Evolutionary conservation across 2,329 filamentous ascomycete species (phyloP), one percentile per base, ranked within the genome.

Genomic region (Fusarium luffae): DNA sequence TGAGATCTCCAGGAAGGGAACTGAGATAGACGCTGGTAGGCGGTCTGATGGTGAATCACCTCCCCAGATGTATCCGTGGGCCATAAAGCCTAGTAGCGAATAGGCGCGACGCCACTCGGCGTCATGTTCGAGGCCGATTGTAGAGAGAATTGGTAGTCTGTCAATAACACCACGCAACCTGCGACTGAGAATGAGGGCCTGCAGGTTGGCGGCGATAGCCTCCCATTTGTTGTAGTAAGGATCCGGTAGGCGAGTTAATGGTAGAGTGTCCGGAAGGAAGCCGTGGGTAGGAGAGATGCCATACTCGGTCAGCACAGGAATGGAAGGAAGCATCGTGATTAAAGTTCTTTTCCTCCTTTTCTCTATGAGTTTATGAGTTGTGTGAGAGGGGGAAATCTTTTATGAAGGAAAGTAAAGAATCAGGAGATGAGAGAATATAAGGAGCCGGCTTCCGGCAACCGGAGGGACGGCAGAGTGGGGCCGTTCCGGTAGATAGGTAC

Each of bases 211-310:
- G 34, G 91, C 88, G 51, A 98, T 87, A 47, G 91, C 88, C 82
- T 99, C 96, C 96, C 96, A 99, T 77, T 93, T 93, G 79, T 92
- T 90, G 81, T 98, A 99, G 84, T 98, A 98, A 4, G 92, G 88
- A 77, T 98, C 92, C 12, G 94, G 92, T 16, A 99, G 89, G 58
- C 88, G 84, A 66, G 93, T 90, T 68, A 98, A 85, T 43, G 96
- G 96, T 37, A 92, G 82, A 69, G 93, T 89, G 67, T 92, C 85
- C 3, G 96, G 94, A 56, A 99, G 88, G 82, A 99, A 99, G 76
- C 96, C 96, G 82, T 93, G 89, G 60, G 89, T 85, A 66, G 88
- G 83, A 71, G 92, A 93, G 79, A 94, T 88, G 81, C 92, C 93
- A 82, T 97, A 97, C 80, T 97, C 91, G 78, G 88, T 86, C 61